Evolutionary conservation across 148 eudicot species (phyloP), one percentile per base, ranked within the genome.

Genomic region (Vaccinium darrowii): DNA sequence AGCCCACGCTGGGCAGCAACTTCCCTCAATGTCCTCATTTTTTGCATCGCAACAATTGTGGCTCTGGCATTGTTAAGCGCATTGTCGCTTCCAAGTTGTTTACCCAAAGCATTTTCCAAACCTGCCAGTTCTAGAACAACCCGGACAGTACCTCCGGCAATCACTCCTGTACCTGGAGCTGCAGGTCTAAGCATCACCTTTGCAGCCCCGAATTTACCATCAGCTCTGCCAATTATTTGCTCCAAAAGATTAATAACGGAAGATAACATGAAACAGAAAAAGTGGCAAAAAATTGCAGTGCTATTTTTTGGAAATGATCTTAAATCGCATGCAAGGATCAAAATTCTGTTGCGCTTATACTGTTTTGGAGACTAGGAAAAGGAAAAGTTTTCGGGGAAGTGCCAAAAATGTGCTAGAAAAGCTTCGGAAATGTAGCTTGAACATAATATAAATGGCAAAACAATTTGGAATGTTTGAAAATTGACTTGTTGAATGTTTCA

Each of bases 181-280:
- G 99, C 98, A 1, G 99, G 99, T 60, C 99, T 91, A 23, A 97
- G 95, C 99, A 97, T 97, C 90, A 97, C 99, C 88, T 86, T 92
- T 16, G 99, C 99, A 81, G 99, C 99, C 50, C 99, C 98, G 74
- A 87, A 95, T 67, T 94, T 92, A 15, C 94, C 98, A 27, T 94
- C 93, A 67, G 90, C 84, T 82, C 99, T 96, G 93, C 76, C 86
- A 85, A 83, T 84, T 47, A 71, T 21, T 27, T 72, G 65, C 79
- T 53, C 79, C 21, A 8, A n/a, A 65, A 65, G 30, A 73, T 23
- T 49, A 67, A 8, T 25, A 43, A 2, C 1, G 51, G 27, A 0
- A 73, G 77, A 49, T 47, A 14, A 47, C 57, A 81, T 23, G n/a
- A 23, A 81, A 47, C 6, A 8, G 15, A 15, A 25, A 58, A 33